Evolutionary conservation across 768 basidiomycete species (phyloP).

Genomic region (Stropharia rugosoannulata): DNA sequence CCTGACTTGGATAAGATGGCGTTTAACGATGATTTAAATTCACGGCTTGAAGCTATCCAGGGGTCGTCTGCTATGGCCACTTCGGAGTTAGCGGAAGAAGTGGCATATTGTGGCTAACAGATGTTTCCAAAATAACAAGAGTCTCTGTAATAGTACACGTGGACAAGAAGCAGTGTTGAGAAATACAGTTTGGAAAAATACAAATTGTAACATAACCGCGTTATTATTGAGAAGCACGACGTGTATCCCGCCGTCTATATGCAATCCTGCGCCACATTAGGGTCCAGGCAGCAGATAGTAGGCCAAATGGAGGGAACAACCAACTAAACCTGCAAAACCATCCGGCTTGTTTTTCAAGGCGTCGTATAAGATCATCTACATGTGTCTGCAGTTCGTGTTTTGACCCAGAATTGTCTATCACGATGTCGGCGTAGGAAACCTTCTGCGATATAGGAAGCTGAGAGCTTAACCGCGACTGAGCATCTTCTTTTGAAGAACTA

Average conservation of each 20-base stretch:
- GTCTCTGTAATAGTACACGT: background rate
- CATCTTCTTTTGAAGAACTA: conserved; percentile 60
- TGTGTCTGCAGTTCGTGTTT: conserved; percentile 59
- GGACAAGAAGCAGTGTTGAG: background rate
- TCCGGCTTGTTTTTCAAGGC: conserved; percentile 45
- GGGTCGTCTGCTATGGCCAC: background rate
- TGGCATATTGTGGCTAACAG: background rate
- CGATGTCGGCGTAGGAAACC: conserved; percentile 77
- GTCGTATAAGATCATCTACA: conserved; percentile 47
- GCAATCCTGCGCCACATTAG: conserved; percentile 23
- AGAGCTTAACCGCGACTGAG: conserved; percentile 69
- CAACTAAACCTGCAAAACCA: conserved; percentile 62
- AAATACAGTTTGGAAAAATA: background rate
- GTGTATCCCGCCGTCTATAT: background rate
- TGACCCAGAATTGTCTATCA: conserved; percentile 88
- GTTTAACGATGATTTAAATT: conserved; percentile 19
- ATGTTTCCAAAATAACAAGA: background rate
- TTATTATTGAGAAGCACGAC: background rate
- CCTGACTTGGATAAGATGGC: conserved; percentile 4
- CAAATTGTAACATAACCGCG: background rate
- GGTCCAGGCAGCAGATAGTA: conserved; percentile 41
- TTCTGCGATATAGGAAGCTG: conserved; percentile 83
- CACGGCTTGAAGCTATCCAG: conserved; percentile 12
- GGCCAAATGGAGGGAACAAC: conserved; percentile 54
- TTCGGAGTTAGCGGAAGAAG: background rate